Conservation (phyloP, 2,329 filamentous ascomycete genomes). For the Annulohypoxylon truncatum region DNA sequence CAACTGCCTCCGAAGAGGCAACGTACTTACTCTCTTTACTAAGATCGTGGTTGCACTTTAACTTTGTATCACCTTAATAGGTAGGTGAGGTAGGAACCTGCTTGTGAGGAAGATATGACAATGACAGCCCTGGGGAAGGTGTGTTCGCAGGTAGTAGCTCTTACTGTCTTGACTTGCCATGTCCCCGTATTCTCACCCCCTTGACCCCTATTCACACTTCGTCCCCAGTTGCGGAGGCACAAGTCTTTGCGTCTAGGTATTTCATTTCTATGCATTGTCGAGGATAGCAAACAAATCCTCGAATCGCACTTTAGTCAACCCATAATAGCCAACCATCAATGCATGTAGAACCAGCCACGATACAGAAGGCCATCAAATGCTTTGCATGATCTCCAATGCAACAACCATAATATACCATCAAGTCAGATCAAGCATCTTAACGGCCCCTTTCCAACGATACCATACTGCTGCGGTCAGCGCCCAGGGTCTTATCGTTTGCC, state of each 20-base stretch:
- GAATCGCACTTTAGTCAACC: background rate
- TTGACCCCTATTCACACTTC: background rate
- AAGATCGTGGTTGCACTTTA: background rate
- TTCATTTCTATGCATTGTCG: background rate
- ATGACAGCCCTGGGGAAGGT: background rate
- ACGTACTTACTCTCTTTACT: background rate
- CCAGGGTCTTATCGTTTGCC: conserved; percentile 60
- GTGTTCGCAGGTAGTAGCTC: background rate
- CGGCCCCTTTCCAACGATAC: conserved; percentile 63
- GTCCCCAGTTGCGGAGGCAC: background rate
- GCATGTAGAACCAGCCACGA: background rate
- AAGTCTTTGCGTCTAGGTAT: background rate
- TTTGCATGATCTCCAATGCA: background rate
- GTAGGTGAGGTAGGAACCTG: background rate
- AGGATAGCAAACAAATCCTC: background rate
- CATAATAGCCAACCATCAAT: background rate
- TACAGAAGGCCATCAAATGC: conserved; percentile 8
- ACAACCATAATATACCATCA: background rate
- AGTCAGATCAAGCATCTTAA: conserved; percentile 57
- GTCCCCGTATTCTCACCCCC: background rate
- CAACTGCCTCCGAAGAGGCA: background rate
- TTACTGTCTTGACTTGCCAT: background rate
- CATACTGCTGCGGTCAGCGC: conserved; percentile 27
- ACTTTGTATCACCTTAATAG: background rate
- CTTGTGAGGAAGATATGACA: too few species aligned